Evolutionary conservation across 2,329 filamentous ascomycete species (phyloP).

Genomic region (Calonectria hongkongensis): DNA sequence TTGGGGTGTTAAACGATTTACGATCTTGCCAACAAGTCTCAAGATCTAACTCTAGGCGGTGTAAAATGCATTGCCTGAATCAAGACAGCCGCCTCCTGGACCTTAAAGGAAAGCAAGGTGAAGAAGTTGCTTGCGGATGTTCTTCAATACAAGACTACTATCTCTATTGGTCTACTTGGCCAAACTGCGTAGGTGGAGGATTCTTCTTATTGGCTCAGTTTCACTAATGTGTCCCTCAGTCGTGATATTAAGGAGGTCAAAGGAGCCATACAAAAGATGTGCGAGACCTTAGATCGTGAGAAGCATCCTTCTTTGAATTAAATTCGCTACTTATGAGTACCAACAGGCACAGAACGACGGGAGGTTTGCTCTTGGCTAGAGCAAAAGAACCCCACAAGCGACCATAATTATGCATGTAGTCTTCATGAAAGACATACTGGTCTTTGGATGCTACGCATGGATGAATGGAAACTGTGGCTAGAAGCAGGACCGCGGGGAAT

Average conservation of each 20-base stretch:
- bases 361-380: not conserved
- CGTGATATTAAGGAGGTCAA: not conserved
- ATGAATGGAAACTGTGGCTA: conserved; percentile 18
- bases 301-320: not conserved
- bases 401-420: not conserved
- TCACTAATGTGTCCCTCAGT: not conserved
- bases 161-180: not conserved
- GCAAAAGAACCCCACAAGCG: not conserved
- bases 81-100: not conserved
- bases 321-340: not conserved
- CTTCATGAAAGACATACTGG: not conserved
- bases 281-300: not conserved
- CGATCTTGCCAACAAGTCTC: too few relatives aligned
- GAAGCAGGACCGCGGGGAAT: not conserved
- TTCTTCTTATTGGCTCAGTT: not conserved
- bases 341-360: not conserved
- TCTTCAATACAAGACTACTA: not conserved
- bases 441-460: conserved; percentile 2
- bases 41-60: too few relatives aligned
- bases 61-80: not conserved
- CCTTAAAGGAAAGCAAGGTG: not conserved
- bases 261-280: not conserved
- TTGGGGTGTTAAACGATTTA: too few relatives aligned
- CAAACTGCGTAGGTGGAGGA: not conserved
- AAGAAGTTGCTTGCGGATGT: not conserved